Evolutionary conservation across 495 filamentous ascomycete genomes (phyloP), one percentile per base, ranked within the genome.

Genomic region (Pyrenula aspistea): DNA sequence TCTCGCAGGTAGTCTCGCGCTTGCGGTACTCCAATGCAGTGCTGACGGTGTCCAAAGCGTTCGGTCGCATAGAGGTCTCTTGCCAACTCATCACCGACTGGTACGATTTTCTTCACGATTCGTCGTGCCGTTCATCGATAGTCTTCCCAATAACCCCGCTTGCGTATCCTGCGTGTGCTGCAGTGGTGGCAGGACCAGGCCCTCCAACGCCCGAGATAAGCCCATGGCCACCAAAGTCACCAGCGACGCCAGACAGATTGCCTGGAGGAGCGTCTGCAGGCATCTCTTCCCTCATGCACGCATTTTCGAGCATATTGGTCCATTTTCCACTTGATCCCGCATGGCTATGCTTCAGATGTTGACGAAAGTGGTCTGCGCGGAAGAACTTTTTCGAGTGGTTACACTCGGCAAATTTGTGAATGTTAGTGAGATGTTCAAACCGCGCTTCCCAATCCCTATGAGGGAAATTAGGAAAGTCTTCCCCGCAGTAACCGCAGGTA

Each of bases 321-420:
- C 94, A 97, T 67, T 97, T 97, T 22, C 93, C 93, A 70, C 91
- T 96, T 1, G 90, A 92, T 12, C 93, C 94, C 4, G 87, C 89
- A 71, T 98, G 93, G 66, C 92, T 96, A 63, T 98, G 93, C 75
- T 98, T 98, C 55, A 98, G 75, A 72, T 98, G 93, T 69, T 98
- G 93, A 42, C 93, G 84, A 77, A 98, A 98, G 66, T 98, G 93
- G 67, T 98, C 93, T 19, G 93, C 93, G 2, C 93, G 84, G 72
- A 87, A 98, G 69, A 98, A 98, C 68, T 97, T 97, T 77, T 98
- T 98, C 59, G 86, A 86, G 60, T 94, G 88, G 67, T 98, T 98
- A 79, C 93, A 98, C 71, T 97, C 94, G 58, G 91, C 87, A 64
- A 93, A 98, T 65, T 98, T 98, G 71, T 98, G 93, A 60, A 89